A percentile compares a stretch with the other conserved stretches of the same genome.
Conservation (phyloP, 257 asterid species). For the Lycium ferocissimum region DNA sequence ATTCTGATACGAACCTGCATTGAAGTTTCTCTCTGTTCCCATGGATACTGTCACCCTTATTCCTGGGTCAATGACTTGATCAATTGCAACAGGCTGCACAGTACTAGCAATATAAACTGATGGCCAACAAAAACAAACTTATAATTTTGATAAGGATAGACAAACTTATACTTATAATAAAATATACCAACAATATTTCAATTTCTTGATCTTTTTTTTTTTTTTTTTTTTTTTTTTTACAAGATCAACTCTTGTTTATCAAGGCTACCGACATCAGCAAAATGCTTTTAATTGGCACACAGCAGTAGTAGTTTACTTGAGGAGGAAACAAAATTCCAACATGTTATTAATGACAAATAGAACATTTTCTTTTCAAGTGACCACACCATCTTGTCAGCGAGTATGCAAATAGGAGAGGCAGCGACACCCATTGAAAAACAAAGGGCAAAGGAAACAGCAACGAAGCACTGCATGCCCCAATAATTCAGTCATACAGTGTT, state of each 20-base stretch:
- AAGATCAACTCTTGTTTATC: constrained; percentile 7
- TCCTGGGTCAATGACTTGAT: constrained; percentile 79
- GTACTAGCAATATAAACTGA: constrained; percentile 26
- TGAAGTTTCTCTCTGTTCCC: constrained; percentile 77
- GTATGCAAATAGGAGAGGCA: neutral
- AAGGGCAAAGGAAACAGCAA: neutral
- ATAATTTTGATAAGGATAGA: neutral
- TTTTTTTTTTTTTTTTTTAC: neutral
- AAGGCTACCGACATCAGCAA: neutral
- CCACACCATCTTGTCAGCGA: neutral
- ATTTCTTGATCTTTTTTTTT: neutral
- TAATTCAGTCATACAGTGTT: neutral
- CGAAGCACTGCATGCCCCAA: neutral
- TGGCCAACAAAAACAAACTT: constrained; percentile 25
- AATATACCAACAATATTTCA: neutral
- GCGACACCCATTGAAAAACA: constrained; percentile 13
- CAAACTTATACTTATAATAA: neutral
- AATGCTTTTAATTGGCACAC: neutral
- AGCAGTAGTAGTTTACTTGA: neutral
- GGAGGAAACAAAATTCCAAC: neutral
- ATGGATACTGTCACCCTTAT: constrained; percentile 90
- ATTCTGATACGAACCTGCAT: constrained; percentile 55
- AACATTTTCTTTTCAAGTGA: neutral
- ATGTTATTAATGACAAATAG: constrained; percentile 20
- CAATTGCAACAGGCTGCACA: constrained; percentile 71